These are phyloP conservation scores for Zygotorulaspora chibaensis DNA, from an alignment of 805 yeast species.

Conservation along the genomic window DNA sequence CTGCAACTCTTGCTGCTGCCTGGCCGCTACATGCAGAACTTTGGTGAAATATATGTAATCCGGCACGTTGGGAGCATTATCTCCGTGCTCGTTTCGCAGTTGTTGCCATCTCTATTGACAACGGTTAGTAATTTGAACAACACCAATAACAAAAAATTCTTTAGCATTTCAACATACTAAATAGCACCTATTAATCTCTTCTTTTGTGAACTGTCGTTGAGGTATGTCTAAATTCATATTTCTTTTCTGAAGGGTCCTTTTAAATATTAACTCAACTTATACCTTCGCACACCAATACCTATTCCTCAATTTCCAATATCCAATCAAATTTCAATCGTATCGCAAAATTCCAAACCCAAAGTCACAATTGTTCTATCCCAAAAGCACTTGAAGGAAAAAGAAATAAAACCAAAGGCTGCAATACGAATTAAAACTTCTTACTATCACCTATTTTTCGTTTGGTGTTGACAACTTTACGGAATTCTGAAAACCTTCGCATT, in stretches of 20 bases:
- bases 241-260: not conserved
- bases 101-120: constrained; percentile 34
- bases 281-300: not conserved
- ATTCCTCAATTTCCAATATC: not conserved
- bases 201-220: constrained; percentile 32
- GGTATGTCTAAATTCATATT: constrained; percentile 29
- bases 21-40: constrained; percentile 34
- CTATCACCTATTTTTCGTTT: not conserved
- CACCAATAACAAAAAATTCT: not conserved
- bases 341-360: not conserved
- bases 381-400: not conserved
- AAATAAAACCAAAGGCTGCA: not conserved
- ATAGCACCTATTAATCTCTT: constrained; percentile 37
- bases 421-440: not conserved
- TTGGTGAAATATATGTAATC: constrained; percentile 36
- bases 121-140: constrained; percentile 6
- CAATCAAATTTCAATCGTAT: not conserved
- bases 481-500: not conserved
- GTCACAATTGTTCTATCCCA: not conserved
- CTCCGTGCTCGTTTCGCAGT: constrained; percentile 34
- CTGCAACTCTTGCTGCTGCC: constrained; percentile 32
- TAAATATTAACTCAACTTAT: not conserved
- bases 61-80: constrained; percentile 33
- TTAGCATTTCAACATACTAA: constrained; percentile 14
- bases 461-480: constrained; percentile 1